phyloP scores from a whole-genome alignment of 257 asterid species.

The Capsicum pubescens region DNA sequence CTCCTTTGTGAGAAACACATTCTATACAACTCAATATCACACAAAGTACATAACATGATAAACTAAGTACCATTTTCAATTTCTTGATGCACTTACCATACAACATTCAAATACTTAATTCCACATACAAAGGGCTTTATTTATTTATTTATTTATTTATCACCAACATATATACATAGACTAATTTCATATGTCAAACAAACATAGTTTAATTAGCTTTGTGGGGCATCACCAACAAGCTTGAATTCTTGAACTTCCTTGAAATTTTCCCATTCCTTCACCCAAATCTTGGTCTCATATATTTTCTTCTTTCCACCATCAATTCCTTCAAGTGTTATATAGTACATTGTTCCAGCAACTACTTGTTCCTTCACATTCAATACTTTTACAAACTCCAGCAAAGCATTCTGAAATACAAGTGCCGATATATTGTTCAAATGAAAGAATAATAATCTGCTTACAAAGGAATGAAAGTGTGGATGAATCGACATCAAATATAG shows the following conservation, averaged over 20 bases:
- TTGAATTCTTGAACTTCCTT: constrained; percentile 31
- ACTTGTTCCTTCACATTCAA: not conserved
- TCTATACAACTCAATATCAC: too few species aligned
- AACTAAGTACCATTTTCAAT: too few species aligned
- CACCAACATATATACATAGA: not conserved
- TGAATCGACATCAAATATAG: too few species aligned
- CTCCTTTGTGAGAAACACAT: too few species aligned
- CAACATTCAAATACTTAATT: not conserved
- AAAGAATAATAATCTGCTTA: not conserved
- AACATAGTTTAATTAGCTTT: not conserved
- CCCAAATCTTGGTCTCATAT: constrained; percentile 28
- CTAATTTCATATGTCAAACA: not conserved
- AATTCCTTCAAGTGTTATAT: constrained; percentile 25
- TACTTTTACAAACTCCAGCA: constrained; percentile 9
- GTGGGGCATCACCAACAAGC: not conserved
- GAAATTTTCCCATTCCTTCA: constrained; percentile 29
- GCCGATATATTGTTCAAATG: not conserved
- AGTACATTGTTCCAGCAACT: constrained; percentile 23
- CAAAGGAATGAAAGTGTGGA: too few species aligned
- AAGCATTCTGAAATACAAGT: constrained; percentile 1
- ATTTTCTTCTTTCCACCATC: constrained; percentile 25
- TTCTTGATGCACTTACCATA: not conserved
- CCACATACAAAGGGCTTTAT: not conserved
- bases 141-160: not conserved
- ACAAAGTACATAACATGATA: too few species aligned